Evolutionary conservation across 352 stramenopile species (phyloP).

Genomic region (Phytophthora brassicae): DNA sequence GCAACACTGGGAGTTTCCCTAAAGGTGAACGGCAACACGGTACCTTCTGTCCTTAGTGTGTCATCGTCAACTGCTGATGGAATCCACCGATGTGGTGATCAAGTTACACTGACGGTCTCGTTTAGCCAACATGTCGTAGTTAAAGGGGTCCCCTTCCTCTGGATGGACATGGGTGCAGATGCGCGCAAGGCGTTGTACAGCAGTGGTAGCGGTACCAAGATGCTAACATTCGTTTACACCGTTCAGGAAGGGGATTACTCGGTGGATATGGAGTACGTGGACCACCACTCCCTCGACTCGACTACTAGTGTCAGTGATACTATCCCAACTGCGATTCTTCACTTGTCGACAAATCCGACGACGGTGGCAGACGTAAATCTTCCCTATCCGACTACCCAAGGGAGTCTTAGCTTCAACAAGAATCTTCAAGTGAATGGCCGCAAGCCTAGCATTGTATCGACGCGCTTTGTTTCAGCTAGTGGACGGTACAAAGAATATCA

Average conservation of each 20-base stretch:
- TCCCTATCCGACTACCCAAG: constrained; percentile 63
- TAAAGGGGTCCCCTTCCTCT: constrained; percentile 57
- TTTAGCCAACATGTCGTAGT: constrained; percentile 81
- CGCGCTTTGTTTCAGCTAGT: constrained; percentile 59
- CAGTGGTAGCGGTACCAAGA: constrained; percentile 51
- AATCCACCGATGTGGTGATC: constrained; percentile 68
- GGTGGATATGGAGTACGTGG: constrained; percentile 77
- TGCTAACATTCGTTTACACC: constrained; percentile 66
- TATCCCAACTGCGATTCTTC: constrained; percentile 48
- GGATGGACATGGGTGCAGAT: constrained; percentile 61
- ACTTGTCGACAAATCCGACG: constrained; percentile 69
- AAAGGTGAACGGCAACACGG: constrained; percentile 57
- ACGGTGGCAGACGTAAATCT: constrained; percentile 67
- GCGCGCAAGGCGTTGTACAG: constrained; percentile 56
- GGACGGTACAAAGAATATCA: constrained; percentile 61
- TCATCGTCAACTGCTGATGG: constrained; percentile 47
- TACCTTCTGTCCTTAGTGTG: constrained; percentile 58
- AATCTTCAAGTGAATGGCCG: constrained; percentile 69
- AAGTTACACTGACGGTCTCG: constrained; percentile 53
- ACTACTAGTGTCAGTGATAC: constrained; percentile 33
- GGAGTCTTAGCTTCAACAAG: constrained; percentile 70
- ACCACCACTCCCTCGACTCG: constrained; percentile 79
- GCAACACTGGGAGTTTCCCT: constrained; percentile 45
- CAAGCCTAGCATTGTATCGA: constrained; percentile 56
- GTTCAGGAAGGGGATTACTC: constrained; percentile 75